Base-by-base conservation (phyloP, 2,329 filamentous ascomycete species). In the Pseudocercospora eumusae region DNA sequence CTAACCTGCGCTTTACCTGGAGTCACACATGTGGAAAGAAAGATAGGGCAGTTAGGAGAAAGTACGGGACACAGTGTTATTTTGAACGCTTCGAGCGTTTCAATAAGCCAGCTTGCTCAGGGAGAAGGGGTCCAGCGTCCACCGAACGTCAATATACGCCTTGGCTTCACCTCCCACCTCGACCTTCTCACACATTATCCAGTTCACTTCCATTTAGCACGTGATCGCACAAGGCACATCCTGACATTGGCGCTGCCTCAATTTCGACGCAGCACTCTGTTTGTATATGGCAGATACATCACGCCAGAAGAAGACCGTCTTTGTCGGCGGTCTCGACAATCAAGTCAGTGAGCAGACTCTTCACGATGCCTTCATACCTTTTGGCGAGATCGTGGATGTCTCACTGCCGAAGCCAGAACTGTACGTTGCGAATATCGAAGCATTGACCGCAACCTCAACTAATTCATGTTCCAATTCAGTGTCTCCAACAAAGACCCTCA, bases 381-480 rank as follows among this genome's bases (percentile, higher is more conserved):
- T 99, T 76, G 95, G 96, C 73, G 93, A 97, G 76, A 93, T 99
- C 65, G 87, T 90, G 68, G 92, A 97, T 74, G 88, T 99, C 68
- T 89, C 91, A 55, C 80, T 99, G 15, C 95, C 95, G 20, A 96
- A 95, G 77, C 89, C 92, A 61, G 93, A 96, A 74, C 82, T 88
- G 65, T 88, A 64, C 56, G 68, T 52, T 47, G 44, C 47, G 40
- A 18, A 44, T 33, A 36, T 23, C 25, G 33, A 50, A 1, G 27
- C 3, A n/a, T 18, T 18, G 15, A 23, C 10, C 9, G 20, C 15
- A 54, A 18, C 36, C 25, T 13, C 13, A 21, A 1, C 36, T 42
- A 20, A 25, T 47, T 68, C 20, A 67, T 57, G 20, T 18, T 18
- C 13, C 2, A 10, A 3, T n/a, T 9, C 59, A 74, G 72, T 55